A percentile compares a stretch with the other conserved stretches of the same genome.
phyloP scores from a whole-genome alignment of 2,329 filamentous ascomycete genomes.

The Paramyrothecium sp. region DNA sequence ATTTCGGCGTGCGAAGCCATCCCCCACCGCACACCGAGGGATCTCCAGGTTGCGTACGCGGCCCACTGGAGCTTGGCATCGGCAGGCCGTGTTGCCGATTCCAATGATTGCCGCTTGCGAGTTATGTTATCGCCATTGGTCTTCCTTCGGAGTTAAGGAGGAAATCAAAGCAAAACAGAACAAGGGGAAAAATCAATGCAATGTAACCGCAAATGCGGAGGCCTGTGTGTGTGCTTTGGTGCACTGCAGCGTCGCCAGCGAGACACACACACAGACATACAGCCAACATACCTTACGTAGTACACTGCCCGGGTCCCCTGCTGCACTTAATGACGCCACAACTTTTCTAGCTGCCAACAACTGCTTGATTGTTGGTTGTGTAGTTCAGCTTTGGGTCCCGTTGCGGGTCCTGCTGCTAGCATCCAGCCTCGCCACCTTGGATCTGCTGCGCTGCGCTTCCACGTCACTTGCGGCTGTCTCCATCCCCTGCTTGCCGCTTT shows the following conservation, averaged over 20 bases:
- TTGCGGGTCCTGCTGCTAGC: background rate
- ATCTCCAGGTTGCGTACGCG: background rate
- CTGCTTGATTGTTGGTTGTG: background rate
- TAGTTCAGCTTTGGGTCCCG: background rate
- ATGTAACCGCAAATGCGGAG: no score
- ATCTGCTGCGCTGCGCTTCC: background rate
- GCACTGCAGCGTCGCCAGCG: no score
- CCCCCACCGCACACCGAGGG: background rate
- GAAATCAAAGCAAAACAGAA: background rate
- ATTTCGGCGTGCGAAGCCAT: background rate
- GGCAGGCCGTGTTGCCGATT: no score
- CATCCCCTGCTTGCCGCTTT: background rate
- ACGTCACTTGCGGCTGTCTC: background rate
- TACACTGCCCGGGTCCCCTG: background rate
- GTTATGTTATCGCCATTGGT: background rate
- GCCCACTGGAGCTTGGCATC: background rate
- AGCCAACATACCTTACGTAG: no score
- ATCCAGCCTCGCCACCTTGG: background rate
- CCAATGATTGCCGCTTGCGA: no score
- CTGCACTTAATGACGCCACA: background rate
- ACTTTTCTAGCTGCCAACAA: background rate
- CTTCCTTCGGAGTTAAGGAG: background rate
- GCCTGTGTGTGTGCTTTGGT: no score
- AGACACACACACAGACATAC: no score
- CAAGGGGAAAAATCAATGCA: no score